Percentiles rank a stretch among this genome's conserved stretches.
Evolutionary conservation across 2,329 filamentous ascomycete species (phyloP).

Genomic region (Fusarium algeriense): DNA sequence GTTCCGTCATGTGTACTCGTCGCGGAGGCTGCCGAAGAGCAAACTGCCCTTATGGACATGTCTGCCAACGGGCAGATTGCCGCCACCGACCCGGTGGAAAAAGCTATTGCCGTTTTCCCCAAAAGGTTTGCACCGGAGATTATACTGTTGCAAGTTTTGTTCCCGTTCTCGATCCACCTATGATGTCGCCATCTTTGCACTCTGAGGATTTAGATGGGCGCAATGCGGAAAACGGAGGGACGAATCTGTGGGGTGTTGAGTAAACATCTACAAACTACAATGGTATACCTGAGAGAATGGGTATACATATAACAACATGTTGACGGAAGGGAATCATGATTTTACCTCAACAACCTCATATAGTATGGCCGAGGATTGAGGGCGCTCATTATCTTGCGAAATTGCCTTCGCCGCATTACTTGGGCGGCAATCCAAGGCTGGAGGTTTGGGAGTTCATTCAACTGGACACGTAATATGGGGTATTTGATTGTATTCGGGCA

Average conservation of each 20-base stretch:
- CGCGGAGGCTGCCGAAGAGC: constrained; percentile 27
- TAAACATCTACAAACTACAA: not conserved
- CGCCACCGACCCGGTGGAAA: constrained; percentile 32
- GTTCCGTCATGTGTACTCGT: constrained; percentile 35
- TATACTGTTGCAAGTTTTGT: constrained; percentile 14
- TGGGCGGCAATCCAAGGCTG: not conserved
- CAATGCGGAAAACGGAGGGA: constrained; percentile 24
- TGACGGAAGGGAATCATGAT: not conserved
- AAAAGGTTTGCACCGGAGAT: constrained; percentile 29
- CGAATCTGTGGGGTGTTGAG: constrained; percentile 15
- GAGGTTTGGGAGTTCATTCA: not conserved
- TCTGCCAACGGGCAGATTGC: constrained; percentile 40
- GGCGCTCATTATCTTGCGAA: not conserved
- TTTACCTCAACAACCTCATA: not conserved
- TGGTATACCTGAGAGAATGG: constrained; percentile 10
- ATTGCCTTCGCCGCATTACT: not conserved
- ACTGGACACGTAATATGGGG: not conserved
- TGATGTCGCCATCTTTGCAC: constrained; percentile 22
- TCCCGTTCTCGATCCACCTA: not conserved
- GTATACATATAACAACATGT: constrained; percentile 12
- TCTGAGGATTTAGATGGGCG: constrained; percentile 33
- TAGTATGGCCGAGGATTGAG: not conserved
- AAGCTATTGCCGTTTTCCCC: constrained; percentile 35
- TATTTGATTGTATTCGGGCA: not conserved
- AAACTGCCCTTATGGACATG: constrained; percentile 38